Conservation (phyloP, 2,329 filamentous ascomycete species). For the Penicillium brevicompactum region DNA sequence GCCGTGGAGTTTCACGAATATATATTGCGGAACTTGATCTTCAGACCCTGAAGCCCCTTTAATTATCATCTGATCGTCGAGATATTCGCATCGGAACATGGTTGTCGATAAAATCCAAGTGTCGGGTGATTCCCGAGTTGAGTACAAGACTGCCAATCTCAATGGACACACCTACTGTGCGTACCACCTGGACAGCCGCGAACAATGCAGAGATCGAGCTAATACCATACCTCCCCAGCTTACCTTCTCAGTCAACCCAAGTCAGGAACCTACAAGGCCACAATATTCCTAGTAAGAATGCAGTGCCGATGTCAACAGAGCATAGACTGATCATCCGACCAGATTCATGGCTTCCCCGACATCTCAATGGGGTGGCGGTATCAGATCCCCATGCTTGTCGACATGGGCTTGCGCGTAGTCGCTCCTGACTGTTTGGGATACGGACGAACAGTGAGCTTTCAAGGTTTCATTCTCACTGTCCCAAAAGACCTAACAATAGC, state of each 20-base stretch:
- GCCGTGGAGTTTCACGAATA: constrained; percentile 1
- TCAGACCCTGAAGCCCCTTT: not conserved
- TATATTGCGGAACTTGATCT: constrained; percentile 2
- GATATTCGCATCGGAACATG: constrained; percentile 38
- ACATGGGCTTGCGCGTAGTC: constrained; percentile 75
- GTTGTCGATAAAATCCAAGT: constrained; percentile 63
- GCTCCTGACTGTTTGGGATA: constrained; percentile 88
- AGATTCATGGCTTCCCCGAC: constrained; percentile 82
- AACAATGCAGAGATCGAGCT: not conserved
- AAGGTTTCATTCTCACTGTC: not conserved
- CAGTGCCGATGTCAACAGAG: not conserved
- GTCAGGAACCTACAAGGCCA: constrained; percentile 49
- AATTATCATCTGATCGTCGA: not conserved
- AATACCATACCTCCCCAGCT: constrained; percentile 31
- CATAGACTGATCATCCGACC: not conserved
- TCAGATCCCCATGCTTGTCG: constrained; percentile 76
- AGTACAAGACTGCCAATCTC: constrained; percentile 63
- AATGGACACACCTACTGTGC: constrained; percentile 70
- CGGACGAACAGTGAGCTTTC: constrained; percentile 63
- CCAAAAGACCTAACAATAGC: constrained; percentile 35
- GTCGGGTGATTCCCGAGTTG: constrained; percentile 66
- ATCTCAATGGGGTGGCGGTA: constrained; percentile 83
- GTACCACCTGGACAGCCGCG: constrained; percentile 11
- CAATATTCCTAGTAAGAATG: constrained; percentile 55
- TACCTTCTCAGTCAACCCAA: constrained; percentile 56